These are phyloP conservation scores for Dendrocalamus sinicus DNA, from an alignment of 176 grass and related monocot genomes.

Conservation along the genomic window DNA sequence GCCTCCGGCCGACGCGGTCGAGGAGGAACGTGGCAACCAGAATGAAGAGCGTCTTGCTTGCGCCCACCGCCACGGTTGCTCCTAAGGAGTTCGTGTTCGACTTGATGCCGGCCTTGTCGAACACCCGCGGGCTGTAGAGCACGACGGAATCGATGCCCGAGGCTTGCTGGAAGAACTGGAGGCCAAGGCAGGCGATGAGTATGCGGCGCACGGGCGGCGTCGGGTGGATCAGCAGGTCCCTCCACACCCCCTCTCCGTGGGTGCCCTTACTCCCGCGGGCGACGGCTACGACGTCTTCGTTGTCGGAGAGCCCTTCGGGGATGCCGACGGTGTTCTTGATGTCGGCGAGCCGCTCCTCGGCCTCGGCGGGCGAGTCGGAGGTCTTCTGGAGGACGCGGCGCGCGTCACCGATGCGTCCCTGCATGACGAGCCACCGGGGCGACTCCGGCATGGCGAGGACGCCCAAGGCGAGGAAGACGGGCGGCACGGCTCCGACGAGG, in stretches of 20 bases:
- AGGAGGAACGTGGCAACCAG: constrained; percentile 58
- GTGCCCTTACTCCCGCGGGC: not conserved
- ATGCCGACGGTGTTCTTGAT: constrained; percentile 70
- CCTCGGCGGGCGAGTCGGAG: constrained; percentile 60
- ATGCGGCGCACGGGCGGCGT: constrained; percentile 65
- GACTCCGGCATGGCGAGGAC: constrained; percentile 96
- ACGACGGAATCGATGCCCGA: constrained; percentile 85
- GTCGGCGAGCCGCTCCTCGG: constrained; percentile 55
- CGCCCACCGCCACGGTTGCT: constrained; percentile 63
- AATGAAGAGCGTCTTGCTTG: constrained; percentile 59
- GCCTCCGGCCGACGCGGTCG: constrained; percentile 67
- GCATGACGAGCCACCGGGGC: constrained; percentile 90
- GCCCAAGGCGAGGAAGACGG: constrained; percentile 51
- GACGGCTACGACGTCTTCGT: constrained; percentile 1
- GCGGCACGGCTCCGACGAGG: constrained; percentile 66
- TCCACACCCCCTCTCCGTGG: constrained; percentile 68
- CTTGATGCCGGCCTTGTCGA: constrained; percentile 60
- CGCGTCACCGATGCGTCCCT: constrained; percentile 61
- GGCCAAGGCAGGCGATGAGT: constrained; percentile 67
- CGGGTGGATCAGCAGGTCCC: constrained; percentile 67
- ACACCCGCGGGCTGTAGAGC: constrained; percentile 76
- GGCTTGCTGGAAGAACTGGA: constrained; percentile 87
- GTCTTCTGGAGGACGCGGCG: constrained; percentile 61
- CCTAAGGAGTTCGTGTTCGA: constrained; percentile 42
- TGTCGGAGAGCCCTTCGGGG: constrained; percentile 28